A percentile compares a stretch with the other conserved stretches of the same genome.
Conservation (phyloP, 306 rosid species). For the Notholithocarpus densiflorus region DNA sequence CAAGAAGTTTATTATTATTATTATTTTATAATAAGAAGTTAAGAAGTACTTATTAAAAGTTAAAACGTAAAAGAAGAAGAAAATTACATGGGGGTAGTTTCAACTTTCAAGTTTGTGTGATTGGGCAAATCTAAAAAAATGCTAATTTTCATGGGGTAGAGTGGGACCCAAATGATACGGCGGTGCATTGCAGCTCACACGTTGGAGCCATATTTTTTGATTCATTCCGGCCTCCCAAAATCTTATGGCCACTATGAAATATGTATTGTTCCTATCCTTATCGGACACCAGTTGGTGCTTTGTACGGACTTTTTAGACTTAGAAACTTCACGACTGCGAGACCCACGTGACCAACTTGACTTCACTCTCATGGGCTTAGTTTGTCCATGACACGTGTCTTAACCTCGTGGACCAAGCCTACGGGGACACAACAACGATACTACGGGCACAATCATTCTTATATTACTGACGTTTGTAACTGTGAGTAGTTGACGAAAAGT, state of each 20-base stretch:
- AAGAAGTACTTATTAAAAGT: too few species aligned
- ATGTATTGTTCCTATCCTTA: neutral
- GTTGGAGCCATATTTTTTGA: neutral
- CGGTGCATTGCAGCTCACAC: constrained; percentile 36
- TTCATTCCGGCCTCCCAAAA: neutral
- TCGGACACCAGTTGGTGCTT: constrained; percentile 20
- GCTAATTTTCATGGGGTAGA: constrained; percentile 16
- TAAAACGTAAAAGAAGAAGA: neutral
- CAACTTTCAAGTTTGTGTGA: too few species aligned
- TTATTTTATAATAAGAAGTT: too few species aligned
- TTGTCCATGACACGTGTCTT: constrained; percentile 35
- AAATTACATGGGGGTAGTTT: neutral
- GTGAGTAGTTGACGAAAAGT: neutral
- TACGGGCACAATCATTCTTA: neutral
- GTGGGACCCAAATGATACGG: constrained; percentile 26
- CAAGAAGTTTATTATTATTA: too few species aligned
- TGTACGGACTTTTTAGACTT: constrained; percentile 10
- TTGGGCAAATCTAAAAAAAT: too few species aligned
- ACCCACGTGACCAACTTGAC: neutral
- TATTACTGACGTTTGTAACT: neutral
- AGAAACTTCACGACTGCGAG: constrained; percentile 19
- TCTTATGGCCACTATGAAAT: neutral
- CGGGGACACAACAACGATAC: constrained; percentile 17
- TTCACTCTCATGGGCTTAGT: neutral
- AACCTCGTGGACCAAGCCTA: constrained; percentile 28